These are phyloP conservation scores for Panus rudis DNA, from an alignment of 768 basidiomycete genomes.

Conservation along the genomic window DNA sequence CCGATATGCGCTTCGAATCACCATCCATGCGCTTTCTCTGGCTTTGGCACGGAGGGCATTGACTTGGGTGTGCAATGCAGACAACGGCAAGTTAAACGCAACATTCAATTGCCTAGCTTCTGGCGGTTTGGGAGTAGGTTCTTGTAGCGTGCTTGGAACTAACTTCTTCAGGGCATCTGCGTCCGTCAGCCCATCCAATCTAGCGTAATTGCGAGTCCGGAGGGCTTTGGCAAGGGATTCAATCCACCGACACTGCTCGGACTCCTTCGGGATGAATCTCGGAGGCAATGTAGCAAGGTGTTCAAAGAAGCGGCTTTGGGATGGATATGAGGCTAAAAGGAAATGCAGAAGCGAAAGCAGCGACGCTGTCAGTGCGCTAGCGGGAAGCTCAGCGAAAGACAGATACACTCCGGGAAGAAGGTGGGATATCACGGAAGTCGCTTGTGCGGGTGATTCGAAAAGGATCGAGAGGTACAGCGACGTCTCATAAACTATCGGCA, in stretches of 20 bases:
- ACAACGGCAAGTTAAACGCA: slow-evolving; percentile 23
- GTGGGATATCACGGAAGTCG: slow-evolving; percentile 52
- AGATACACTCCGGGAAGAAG: slow-evolving; percentile 47
- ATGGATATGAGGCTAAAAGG: slow-evolving; percentile 54
- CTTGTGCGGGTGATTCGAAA: slow-evolving; percentile 57
- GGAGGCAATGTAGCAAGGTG: slow-evolving; percentile 35
- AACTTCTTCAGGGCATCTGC: slow-evolving; percentile 20
- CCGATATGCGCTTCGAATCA: slow-evolving; percentile 57
- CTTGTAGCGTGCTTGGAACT: slow-evolving; percentile 7
- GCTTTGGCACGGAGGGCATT: slow-evolving; percentile 43
- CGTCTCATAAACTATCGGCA: slow-evolving; percentile 70
- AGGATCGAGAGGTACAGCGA: slow-evolving; percentile 60
- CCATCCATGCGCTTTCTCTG: slow-evolving; percentile 48
- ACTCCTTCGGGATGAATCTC: slow-evolving; percentile 30
- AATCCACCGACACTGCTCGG: slow-evolving; percentile 44
- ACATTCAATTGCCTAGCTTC: not conserved
- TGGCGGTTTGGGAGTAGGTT: slow-evolving; percentile 1
- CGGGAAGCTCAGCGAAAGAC: slow-evolving; percentile 17
- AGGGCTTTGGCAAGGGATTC: slow-evolving; percentile 42
- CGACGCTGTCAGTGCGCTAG: slow-evolving; percentile 24
- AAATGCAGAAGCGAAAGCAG: slow-evolving; percentile 53
- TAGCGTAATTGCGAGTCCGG: slow-evolving; percentile 47
- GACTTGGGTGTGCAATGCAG: slow-evolving; percentile 39
- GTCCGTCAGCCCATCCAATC: slow-evolving; percentile 40
- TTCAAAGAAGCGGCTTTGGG: slow-evolving; percentile 50